Evolutionary conservation across 768 basidiomycete genomes (phyloP).

Genomic region (Auriscalpium vulgare): DNA sequence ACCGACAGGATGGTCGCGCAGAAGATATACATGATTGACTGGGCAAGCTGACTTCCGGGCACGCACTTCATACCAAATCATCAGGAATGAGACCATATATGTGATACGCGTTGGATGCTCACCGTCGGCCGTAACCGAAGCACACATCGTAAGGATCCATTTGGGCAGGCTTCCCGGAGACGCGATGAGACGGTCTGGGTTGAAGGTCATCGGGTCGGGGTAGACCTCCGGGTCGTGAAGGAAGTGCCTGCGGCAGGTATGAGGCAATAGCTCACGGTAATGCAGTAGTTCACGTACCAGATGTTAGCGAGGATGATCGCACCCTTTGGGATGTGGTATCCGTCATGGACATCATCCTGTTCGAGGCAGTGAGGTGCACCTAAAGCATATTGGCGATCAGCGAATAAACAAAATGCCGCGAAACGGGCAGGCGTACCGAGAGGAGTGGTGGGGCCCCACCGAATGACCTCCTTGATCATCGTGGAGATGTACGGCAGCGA

Average conservation of each 20-base stretch:
- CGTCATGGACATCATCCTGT: constrained; percentile 30
- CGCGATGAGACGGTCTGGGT: constrained; percentile 23
- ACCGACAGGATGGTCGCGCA: constrained; percentile 12
- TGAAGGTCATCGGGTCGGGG: constrained; percentile 21
- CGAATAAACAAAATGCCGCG: neutral
- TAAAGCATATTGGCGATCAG: too few relatives aligned
- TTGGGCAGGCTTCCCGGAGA: constrained; percentile 11
- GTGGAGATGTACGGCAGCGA: constrained; percentile 16
- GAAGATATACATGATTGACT: constrained; percentile 14
- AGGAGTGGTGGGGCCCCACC: constrained; percentile 17
- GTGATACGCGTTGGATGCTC: neutral
- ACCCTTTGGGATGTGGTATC: constrained; percentile 31
- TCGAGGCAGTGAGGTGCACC: constrained; percentile 29
- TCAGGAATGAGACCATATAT: too few relatives aligned
- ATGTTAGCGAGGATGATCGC: constrained; percentile 28
- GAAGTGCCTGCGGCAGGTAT: constrained; percentile 17
- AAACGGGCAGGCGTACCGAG: constrained; percentile 1
- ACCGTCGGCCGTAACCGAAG: constrained; percentile 23
- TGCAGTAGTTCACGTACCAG: constrained; percentile 16
- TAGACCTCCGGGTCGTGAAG: constrained; percentile 23
- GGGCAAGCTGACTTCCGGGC: constrained; percentile 14
- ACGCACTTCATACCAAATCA: neutral
- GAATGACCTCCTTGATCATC: constrained; percentile 17
- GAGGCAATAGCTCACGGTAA: neutral
- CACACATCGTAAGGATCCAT: constrained; percentile 12